Conservation (phyloP, 2,329 filamentous ascomycete species). For the Passalora sequoiae region DNA sequence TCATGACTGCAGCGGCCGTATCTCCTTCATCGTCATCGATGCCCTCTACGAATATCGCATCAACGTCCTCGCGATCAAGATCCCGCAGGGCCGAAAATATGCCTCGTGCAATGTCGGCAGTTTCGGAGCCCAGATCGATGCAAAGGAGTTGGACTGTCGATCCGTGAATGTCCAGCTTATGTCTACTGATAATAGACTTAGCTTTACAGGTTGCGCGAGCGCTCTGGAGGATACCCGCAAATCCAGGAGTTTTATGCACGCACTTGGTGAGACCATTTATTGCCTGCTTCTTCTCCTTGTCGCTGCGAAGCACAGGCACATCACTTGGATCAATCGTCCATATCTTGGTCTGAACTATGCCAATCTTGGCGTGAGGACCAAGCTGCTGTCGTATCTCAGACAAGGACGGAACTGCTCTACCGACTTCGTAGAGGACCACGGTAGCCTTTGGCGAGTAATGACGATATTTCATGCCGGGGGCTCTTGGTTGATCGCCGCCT, state of each 20-base stretch:
- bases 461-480: conserved; percentile 98
- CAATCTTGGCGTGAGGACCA: conserved; percentile 30
- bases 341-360: conserved; percentile 37
- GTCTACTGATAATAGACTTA: conserved; percentile 5
- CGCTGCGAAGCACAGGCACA: neutral
- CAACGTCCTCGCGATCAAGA: conserved; percentile 71
- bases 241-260: conserved; percentile 18
- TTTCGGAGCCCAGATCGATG: conserved; percentile 65
- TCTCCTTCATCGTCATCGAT: conserved; percentile 63
- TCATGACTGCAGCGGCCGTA: conserved; percentile 66
- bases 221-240: conserved; percentile 25
- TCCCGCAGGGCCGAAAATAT: conserved; percentile 83
- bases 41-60: conserved; percentile 86
- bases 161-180: conserved; percentile 8
- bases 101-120: conserved; percentile 72
- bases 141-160: conserved; percentile 51
- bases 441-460: conserved; percentile 90
- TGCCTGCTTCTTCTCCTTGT: conserved; percentile 9
- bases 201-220: conserved; percentile 15
- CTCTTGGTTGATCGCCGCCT: conserved; percentile 62
- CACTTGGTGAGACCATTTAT: conserved; percentile 21
- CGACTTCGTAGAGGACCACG: conserved; percentile 64
- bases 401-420: conserved; percentile 28
- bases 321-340: conserved; percentile 26
- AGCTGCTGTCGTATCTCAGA: conserved; percentile 31